Evolutionary conservation across 495 filamentous ascomycete genomes (phyloP).

Genomic region (Tuber indicum): DNA sequence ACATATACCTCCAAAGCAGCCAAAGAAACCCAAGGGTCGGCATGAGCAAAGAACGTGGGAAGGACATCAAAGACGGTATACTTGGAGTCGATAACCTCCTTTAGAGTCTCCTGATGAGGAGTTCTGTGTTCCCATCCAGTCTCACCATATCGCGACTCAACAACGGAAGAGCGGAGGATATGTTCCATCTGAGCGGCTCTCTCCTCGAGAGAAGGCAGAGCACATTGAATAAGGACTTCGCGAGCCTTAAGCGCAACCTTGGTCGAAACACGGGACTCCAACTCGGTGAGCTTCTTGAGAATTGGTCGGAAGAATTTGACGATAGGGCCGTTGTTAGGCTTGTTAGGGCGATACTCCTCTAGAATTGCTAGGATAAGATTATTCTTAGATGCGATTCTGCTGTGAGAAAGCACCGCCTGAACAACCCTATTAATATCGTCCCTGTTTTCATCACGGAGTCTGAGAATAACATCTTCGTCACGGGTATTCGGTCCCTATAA

Average conservation of each 20-base stretch:
- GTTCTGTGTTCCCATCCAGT: constrained; percentile 95
- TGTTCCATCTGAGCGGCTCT: constrained; percentile 95
- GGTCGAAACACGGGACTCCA: constrained; percentile 80
- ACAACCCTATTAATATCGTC: constrained; percentile 79
- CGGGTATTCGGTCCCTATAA: constrained; percentile 60
- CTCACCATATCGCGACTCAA: constrained; percentile 93
- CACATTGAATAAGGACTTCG: constrained; percentile 93
- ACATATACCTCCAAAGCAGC: constrained; percentile 94
- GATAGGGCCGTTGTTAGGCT: constrained; percentile 79
- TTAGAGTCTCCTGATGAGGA: constrained; percentile 75
- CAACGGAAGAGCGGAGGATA: constrained; percentile 92
- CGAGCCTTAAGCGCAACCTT: constrained; percentile 97
- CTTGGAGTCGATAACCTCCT: constrained; percentile 96
- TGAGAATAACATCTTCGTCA: constrained; percentile 91
- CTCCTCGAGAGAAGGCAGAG: constrained; percentile 91
- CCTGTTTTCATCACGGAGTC: constrained; percentile 91
- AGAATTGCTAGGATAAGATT: constrained; percentile 86
- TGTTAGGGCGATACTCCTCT: constrained; percentile 91
- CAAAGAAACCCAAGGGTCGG: constrained; percentile 89
- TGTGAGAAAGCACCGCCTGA: constrained; percentile 86
- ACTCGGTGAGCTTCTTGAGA: constrained; percentile 77
- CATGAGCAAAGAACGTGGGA: constrained; percentile 85
- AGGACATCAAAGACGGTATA: constrained; percentile 97
- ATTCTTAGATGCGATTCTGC: constrained; percentile 85
- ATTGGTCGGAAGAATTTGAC: constrained; percentile 78